Percentiles rank a stretch among this genome's conserved stretches.
Conservation (phyloP, 1,139 yeast genomes). For the Protomyces gravidus region DNA sequence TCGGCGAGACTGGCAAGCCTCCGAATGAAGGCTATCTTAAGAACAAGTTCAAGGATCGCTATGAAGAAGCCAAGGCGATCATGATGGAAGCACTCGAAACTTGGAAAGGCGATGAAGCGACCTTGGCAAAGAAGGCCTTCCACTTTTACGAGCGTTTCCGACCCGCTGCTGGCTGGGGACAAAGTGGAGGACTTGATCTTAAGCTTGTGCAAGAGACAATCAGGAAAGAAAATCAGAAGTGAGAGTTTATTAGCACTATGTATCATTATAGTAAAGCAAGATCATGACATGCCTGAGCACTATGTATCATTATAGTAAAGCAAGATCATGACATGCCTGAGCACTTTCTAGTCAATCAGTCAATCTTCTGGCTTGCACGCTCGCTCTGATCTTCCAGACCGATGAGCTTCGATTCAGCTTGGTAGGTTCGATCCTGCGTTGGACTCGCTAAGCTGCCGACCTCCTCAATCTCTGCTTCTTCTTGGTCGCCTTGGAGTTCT, state of each 20-base stretch:
- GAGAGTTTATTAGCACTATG: not conserved
- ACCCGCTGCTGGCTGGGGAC: conserved; percentile 22
- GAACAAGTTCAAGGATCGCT: conserved; percentile 10
- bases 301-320: no score
- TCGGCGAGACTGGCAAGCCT: conserved; percentile 9
- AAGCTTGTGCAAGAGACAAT: conserved; percentile 4
- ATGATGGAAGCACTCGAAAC: conserved; percentile 3
- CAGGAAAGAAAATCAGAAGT: not conserved
- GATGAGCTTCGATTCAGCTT: no score
- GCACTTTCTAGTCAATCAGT: no score
- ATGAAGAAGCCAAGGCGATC: not conserved
- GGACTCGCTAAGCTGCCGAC: not conserved
- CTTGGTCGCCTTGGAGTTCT: not conserved
- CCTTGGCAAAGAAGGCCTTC: conserved; percentile 11
- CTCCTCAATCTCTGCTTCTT: conserved; percentile 1
- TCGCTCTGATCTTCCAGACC: no score
- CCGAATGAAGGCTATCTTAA: conserved; percentile 13
- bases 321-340: no score
- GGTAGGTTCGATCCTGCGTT: no score
- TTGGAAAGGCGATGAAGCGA: conserved; percentile 17
- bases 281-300: no score
- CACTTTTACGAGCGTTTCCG: conserved; percentile 19
- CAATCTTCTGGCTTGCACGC: no score
- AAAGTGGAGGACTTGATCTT: conserved; percentile 11
- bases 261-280: no score